Evolutionary conservation across 2,329 filamentous ascomycete genomes (phyloP).

Genomic region (Verticillium isaacii): DNA sequence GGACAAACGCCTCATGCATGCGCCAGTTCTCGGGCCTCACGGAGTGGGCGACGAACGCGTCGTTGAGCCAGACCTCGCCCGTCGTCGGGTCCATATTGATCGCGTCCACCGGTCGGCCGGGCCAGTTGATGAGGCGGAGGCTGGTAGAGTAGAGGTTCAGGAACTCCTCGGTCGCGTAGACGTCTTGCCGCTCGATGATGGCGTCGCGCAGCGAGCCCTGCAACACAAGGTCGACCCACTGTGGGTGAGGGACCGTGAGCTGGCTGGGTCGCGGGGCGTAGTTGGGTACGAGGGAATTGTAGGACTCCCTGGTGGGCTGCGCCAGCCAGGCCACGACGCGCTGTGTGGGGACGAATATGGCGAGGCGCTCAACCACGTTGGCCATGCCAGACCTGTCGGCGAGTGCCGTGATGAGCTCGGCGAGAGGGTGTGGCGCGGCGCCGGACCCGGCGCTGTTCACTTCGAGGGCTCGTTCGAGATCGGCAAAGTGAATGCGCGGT

Average conservation of each 20-base stretch:
- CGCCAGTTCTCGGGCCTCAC: slow-evolving; percentile 20
- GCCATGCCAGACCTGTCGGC: slow-evolving; percentile 21
- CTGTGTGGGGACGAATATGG: slow-evolving; percentile 25
- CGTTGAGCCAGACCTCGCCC: slow-evolving; percentile 19
- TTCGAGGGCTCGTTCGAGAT: slow-evolving; percentile 12
- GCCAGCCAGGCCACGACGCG: slow-evolving; percentile 22
- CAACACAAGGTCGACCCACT: slow-evolving; percentile 26
- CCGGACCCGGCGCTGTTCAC: neutral
- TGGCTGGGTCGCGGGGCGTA: slow-evolving; percentile 22
- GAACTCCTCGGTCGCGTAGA: slow-evolving; percentile 32
- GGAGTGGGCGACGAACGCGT: slow-evolving; percentile 18
- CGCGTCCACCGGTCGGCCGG: slow-evolving; percentile 17
- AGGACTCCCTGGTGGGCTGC: slow-evolving; percentile 24
- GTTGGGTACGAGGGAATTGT: slow-evolving; percentile 14
- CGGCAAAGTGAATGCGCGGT: slow-evolving; percentile 9
- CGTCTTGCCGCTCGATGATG: slow-evolving; percentile 26
- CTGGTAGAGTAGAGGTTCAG: slow-evolving; percentile 25
- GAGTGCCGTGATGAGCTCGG: slow-evolving; percentile 23
- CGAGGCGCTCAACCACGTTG: slow-evolving; percentile 25
- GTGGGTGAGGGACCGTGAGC: slow-evolving; percentile 19
- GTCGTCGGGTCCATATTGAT: slow-evolving; percentile 19
- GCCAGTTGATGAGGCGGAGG: slow-evolving; percentile 29
- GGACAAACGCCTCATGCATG: slow-evolving; percentile 17
- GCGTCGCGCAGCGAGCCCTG: slow-evolving; percentile 28
- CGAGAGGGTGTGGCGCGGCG: slow-evolving; percentile 17